A percentile compares a stretch with the other conserved stretches of the same genome.
phyloP scores from a whole-genome alignment of 2,329 filamentous ascomycete genomes.

The Neophaeococcomyces mojaviensis region DNA sequence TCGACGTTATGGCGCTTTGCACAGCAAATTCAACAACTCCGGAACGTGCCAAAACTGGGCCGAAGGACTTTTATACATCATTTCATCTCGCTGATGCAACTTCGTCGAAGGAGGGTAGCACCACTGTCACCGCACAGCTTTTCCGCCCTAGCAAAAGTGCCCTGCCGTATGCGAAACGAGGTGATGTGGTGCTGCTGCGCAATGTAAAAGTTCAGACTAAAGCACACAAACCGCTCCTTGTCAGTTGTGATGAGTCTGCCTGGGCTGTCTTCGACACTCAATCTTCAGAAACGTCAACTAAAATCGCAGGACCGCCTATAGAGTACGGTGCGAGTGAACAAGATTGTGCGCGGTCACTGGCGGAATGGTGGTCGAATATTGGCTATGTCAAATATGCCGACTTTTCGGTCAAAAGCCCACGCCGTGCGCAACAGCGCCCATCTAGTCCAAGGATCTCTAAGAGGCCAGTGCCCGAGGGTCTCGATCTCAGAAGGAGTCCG shows the following conservation, averaged over 20 bases:
- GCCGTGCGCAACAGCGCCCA: background rate
- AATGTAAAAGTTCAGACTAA: slow-evolving; percentile 39
- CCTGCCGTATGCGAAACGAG: slow-evolving; percentile 32
- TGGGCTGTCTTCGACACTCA: slow-evolving; percentile 38
- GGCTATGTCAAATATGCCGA: slow-evolving; percentile 23
- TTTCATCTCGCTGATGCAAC: slow-evolving; percentile 39
- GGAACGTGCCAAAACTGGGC: slow-evolving; percentile 29
- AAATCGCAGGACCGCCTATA: slow-evolving; percentile 32
- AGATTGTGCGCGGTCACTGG: slow-evolving; percentile 29
- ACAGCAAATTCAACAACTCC: slow-evolving; percentile 22
- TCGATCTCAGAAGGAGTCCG: background rate
- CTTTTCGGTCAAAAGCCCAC: background rate
- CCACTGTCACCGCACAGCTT: slow-evolving; percentile 33
- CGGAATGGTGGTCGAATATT: slow-evolving; percentile 35
- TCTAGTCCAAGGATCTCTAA: background rate
- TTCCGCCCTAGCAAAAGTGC: slow-evolving; percentile 33
- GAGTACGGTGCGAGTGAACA: slow-evolving; percentile 34
- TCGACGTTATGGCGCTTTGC: slow-evolving; percentile 38
- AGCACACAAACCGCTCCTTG: slow-evolving; percentile 33
- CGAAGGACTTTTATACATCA: slow-evolving; percentile 34
- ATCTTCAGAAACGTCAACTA: slow-evolving; percentile 6
- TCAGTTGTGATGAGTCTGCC: slow-evolving; percentile 36
- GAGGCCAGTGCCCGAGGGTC: background rate
- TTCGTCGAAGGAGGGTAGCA: slow-evolving; percentile 24
- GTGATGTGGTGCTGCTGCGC: slow-evolving; percentile 38